A percentile compares a stretch with the other conserved stretches of the same genome.
Evolutionary conservation across 73 alveolate genomes (phyloP).

Genomic region (Paramecium tetraurelia): DNA sequence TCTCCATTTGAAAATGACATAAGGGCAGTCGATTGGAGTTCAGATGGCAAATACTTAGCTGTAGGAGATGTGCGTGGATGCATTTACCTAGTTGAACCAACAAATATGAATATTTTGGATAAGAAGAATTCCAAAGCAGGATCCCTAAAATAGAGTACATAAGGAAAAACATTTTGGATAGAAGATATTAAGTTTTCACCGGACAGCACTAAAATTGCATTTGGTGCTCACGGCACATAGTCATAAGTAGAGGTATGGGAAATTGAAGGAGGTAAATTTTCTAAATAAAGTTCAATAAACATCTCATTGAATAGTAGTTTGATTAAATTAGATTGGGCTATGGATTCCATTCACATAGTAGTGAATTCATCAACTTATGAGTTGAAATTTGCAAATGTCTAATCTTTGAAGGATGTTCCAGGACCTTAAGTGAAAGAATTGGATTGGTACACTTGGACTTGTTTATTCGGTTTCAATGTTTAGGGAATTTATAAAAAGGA

Average conservation of each 20-base stretch:
- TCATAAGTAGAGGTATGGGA: constrained; percentile 83
- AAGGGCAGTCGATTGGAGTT: constrained; percentile 86
- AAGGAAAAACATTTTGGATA: constrained; percentile 73
- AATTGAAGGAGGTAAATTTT: constrained; percentile 68
- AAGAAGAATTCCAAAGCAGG: constrained; percentile 72
- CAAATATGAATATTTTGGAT: constrained; percentile 62
- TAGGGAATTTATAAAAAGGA: constrained; percentile 96
- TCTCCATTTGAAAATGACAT: constrained; percentile 80
- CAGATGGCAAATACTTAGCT: constrained; percentile 78
- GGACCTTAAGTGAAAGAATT: constrained; percentile 84
- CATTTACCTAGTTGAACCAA: constrained; percentile 75
- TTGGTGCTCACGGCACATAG: constrained; percentile 95
- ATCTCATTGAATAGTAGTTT: constrained; percentile 87
- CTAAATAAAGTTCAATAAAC: constrained; percentile 65
- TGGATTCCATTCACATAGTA: constrained; percentile 79
- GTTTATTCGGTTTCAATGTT: constrained; percentile 91
- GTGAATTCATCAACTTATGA: constrained; percentile 91
- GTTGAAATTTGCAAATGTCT: constrained; percentile 76
- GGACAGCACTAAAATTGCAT: constrained; percentile 78
- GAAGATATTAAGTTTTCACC: constrained; percentile 95
- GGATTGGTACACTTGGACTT: constrained; percentile 93
- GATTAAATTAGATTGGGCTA: constrained; percentile 92
- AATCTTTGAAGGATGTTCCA: constrained; percentile 69
- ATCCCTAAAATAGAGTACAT: constrained; percentile 39
- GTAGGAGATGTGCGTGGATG: constrained; percentile 86